phyloP scores from a whole-genome alignment of 129 eudicot genomes.

The Chrysanthemum lavandulifolium region DNA sequence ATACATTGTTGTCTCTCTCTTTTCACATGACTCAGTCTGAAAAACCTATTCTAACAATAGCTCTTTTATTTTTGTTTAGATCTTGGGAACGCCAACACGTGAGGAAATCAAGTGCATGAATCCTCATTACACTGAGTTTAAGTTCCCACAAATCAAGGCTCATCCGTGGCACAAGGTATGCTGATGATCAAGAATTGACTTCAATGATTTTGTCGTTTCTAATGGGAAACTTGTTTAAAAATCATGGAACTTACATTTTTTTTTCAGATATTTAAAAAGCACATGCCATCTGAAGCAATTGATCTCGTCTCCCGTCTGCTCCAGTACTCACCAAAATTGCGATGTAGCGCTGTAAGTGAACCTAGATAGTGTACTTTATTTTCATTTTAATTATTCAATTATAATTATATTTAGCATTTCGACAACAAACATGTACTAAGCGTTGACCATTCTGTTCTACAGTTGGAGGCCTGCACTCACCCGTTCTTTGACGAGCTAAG shows the following conservation, averaged over 20 bases:
- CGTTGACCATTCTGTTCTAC: constrained; percentile 21
- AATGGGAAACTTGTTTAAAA: not conserved
- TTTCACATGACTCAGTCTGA: not conserved
- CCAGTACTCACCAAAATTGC: constrained; percentile 88
- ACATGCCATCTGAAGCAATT: constrained; percentile 85
- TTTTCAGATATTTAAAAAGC: constrained; percentile 79
- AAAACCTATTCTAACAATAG: not conserved
- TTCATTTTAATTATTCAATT: too few relatives aligned
- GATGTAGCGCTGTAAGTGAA: constrained; percentile 84
- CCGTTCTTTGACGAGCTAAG: constrained; percentile 86
- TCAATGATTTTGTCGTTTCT: not conserved
- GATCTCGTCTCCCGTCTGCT: constrained; percentile 91
- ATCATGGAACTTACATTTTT: constrained; percentile 17
- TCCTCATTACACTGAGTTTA: constrained; percentile 89
- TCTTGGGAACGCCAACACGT: constrained; percentile 95
- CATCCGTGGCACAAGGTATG: constrained; percentile 99
- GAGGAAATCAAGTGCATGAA: constrained; percentile 99
- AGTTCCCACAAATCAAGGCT: constrained; percentile 98
- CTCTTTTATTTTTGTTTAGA: constrained; percentile 29
- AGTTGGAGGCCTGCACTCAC: constrained; percentile 99
- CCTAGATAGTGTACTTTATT: not conserved
- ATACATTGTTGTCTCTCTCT: not conserved
- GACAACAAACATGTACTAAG: not conserved
- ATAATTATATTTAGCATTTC: not conserved
- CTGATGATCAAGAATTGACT: not conserved